A percentile compares a stretch with the other conserved stretches of the same genome.
Conservation (phyloP, 305 asterid species). For the Fraxinus xanthoxyloides region DNA sequence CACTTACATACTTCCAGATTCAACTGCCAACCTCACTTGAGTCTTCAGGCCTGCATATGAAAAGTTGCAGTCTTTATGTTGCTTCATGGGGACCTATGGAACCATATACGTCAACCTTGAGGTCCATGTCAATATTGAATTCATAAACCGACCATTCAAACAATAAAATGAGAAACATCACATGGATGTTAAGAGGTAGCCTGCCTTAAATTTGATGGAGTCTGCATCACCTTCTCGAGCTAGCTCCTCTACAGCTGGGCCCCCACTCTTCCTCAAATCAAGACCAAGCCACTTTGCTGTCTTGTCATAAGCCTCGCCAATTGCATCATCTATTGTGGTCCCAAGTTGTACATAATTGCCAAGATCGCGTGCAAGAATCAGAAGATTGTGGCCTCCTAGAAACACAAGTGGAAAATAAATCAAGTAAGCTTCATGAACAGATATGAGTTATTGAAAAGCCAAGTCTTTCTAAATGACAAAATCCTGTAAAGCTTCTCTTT, state of each 20-base stretch:
- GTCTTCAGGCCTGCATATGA: conserved; percentile 98
- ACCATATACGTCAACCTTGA: conserved; percentile 26
- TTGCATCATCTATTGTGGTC: conserved; percentile 89
- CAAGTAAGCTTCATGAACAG: conserved; percentile 13
- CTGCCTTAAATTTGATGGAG: conserved; percentile 63
- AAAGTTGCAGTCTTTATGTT: conserved; percentile 93
- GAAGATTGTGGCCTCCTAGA: conserved; percentile 94
- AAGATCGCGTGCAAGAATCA: conserved; percentile 88
- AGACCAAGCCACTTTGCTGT: conserved; percentile 99
- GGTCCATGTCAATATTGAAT: background rate
- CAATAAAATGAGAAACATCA: background rate
- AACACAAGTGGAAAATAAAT: conserved; percentile 18
- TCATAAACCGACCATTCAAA: background rate
- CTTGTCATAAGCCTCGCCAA: conserved; percentile 98
- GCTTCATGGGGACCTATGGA: conserved; percentile 93
- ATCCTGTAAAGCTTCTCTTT: background rate
- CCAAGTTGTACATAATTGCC: conserved; percentile 95
- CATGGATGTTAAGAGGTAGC: conserved; percentile 21
- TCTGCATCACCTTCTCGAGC: conserved; percentile 85
- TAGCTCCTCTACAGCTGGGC: conserved; percentile 93
- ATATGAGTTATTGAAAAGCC: conserved; percentile 7
- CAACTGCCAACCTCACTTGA: conserved; percentile 93
- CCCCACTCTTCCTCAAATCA: conserved; percentile 91
- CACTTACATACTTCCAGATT: conserved; percentile 74
- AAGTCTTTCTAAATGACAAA: background rate